phyloP scores from a whole-genome alignment of 176 grass and related monocot species.

The Raddia distichophylla region DNA sequence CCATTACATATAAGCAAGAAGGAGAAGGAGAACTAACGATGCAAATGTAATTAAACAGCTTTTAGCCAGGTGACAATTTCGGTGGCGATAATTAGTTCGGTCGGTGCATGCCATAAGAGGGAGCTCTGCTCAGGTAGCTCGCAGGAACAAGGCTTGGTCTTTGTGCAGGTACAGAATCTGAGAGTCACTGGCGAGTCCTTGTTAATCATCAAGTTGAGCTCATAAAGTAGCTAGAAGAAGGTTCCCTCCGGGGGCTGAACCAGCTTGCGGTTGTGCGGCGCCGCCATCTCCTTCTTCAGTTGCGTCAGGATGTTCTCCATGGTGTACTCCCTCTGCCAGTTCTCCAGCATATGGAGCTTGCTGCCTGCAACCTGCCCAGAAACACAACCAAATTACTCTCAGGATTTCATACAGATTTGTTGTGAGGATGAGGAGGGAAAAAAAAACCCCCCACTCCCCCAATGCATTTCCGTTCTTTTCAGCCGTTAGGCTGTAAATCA shows the following conservation, averaged over 20 bases:
- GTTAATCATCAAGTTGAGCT: not conserved
- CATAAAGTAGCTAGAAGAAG: constrained; percentile 22
- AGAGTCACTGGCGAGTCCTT: too few species aligned
- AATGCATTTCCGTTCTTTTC: not conserved
- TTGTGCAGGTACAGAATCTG: not conserved
- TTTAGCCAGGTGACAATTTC: not conserved
- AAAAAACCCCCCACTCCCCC: not conserved
- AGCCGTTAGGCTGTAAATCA: not conserved
- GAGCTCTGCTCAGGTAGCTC: not conserved
- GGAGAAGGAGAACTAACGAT: not conserved
- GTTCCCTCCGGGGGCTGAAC: constrained; percentile 53
- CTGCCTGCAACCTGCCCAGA: constrained; percentile 45
- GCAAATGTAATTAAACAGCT: not conserved
- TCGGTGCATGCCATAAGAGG: not conserved
- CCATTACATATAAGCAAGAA: not conserved
- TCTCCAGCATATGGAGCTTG: constrained; percentile 37
- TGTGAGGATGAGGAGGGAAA: too few species aligned
- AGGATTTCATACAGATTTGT: not conserved
- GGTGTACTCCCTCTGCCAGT: constrained; percentile 57
- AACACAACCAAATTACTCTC: not conserved
- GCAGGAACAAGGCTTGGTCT: not conserved
- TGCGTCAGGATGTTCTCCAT: constrained; percentile 59
- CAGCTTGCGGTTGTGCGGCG: constrained; percentile 51
- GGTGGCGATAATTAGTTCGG: too few species aligned
- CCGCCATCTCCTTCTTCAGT: constrained; percentile 58